Evolutionary conservation across 2,329 filamentous ascomycete species (phyloP), one percentile per base, ranked within the genome.

Genomic region (Epichloe festucae): DNA sequence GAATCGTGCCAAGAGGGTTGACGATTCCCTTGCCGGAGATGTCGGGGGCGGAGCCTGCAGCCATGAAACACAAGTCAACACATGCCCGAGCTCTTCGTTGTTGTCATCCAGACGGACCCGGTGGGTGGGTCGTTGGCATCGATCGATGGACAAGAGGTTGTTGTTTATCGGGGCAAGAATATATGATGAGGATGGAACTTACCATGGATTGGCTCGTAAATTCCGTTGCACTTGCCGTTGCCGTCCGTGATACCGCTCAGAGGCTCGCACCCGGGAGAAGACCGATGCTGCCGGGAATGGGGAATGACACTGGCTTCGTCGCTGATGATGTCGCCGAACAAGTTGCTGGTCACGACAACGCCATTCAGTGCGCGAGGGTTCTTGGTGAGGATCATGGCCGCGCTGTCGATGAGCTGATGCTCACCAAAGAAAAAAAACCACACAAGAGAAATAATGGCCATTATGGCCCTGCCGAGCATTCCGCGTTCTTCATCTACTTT

Each of bases 311-410:
- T 90, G 4, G 91, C 90, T 75, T 97, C 90, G 66, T 97, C 93
- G 64, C 81, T 87, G 64, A 98, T 89, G 65, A 97, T 97, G 69
- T 97, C 91, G 55, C 91, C 93, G 65, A 95, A 95, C 55, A 59
- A 54, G 70, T 96, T 98, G 74, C 84, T 90, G 10, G 90, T 95
- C 56, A 97, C 82, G 41, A 97, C 79, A 35, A 97, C 82, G 50
- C 91, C 91, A 66, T 96, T 97, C 50, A 97, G 19, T 75, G 21
- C 82, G 80, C 15, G 84, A 77, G 91, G 91, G 70, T 90, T 91
- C 83, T 95, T 96, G 63, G 97, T 80, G 86, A 97, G 89, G 60
- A 96, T 75, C 90, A 97, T 96, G 58, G 91, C 90, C 21, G 90
- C 91, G 52, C 82, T 89, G 72, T 97, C 91, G 65, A 96, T 95